Conservation (phyloP, 371 early-diverging fungal species). For the Actinomortierella ambigua region DNA sequence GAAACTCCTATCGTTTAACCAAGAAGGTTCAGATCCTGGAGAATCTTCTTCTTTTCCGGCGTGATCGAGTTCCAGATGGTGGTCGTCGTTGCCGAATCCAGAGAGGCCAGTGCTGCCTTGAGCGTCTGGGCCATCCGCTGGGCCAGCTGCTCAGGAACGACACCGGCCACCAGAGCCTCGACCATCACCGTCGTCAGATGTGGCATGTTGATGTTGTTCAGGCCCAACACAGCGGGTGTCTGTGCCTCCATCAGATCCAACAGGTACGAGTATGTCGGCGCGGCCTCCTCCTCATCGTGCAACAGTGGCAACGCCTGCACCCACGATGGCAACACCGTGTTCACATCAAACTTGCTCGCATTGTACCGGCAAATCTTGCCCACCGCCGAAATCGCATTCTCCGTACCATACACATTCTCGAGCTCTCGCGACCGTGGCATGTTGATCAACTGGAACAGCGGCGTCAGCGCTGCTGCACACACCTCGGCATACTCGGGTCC, state of each 20-base stretch:
- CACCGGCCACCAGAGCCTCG: constrained; percentile 69
- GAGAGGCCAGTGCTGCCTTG: constrained; percentile 58
- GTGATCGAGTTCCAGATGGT: constrained; percentile 72
- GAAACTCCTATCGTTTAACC: neutral
- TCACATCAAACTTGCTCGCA: constrained; percentile 60
- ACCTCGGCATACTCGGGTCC: constrained; percentile 76
- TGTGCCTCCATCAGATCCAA: constrained; percentile 70
- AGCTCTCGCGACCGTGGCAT: constrained; percentile 67
- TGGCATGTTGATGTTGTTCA: constrained; percentile 65
- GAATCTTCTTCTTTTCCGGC: constrained; percentile 66
- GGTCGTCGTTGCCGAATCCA: constrained; percentile 63
- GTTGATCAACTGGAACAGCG: constrained; percentile 68
- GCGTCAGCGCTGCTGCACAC: constrained; percentile 65
- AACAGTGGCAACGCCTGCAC: constrained; percentile 80
- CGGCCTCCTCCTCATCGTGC: constrained; percentile 88
- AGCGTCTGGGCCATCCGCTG: constrained; percentile 65
- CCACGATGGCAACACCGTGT: constrained; percentile 77
- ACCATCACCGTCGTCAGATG: constrained; percentile 71
- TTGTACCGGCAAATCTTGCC: constrained; percentile 84
- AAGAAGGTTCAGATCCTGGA: constrained; percentile 54
- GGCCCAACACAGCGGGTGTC: constrained; percentile 55
- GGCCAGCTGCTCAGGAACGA: constrained; percentile 63
- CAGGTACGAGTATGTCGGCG: constrained; percentile 77
- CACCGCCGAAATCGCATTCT: constrained; percentile 89
- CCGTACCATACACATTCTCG: constrained; percentile 84